Conservation (phyloP, 495 filamentous ascomycete genomes). For the Trichoderma reesei region DNA sequence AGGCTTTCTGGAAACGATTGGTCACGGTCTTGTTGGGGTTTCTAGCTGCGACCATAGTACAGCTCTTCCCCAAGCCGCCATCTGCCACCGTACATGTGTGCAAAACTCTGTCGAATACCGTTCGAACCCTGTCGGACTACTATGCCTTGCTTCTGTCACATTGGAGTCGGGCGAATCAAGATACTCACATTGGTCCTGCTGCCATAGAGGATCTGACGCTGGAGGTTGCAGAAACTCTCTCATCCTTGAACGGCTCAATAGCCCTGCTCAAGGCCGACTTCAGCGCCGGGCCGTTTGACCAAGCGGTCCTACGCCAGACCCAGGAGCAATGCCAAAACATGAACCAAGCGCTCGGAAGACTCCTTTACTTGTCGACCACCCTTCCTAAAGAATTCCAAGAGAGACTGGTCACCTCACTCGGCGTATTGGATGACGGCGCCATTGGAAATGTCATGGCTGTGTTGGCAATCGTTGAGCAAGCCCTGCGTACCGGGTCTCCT, state of each 20-base stretch:
- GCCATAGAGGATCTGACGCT: neutral
- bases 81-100: constrained; percentile 34
- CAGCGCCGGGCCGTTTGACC: constrained; percentile 2
- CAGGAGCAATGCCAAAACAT: constrained; percentile 8
- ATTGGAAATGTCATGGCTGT: constrained; percentile 2
- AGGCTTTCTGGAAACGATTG: constrained; percentile 37
- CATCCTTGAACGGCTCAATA: neutral
- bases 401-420: neutral
- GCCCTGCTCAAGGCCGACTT: neutral
- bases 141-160: constrained; percentile 37
- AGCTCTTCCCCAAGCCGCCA: constrained; percentile 34
- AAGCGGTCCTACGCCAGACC: neutral
- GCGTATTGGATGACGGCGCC: neutral
- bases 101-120: constrained; percentile 29
- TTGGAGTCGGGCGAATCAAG: constrained; percentile 18
- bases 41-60: constrained; percentile 29
- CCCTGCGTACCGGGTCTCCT: constrained; percentile 5
- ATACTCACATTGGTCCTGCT: neutral
- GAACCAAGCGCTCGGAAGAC: constrained; percentile 5
- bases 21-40: constrained; percentile 33
- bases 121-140: constrained; percentile 33
- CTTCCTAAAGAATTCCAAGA: neutral
- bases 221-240: constrained; percentile 1
- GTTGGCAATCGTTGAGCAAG: neutral
- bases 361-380: neutral